Percentiles rank a stretch among this genome's conserved stretches.
These are phyloP conservation scores for Globisporangium cederbergense DNA, from an alignment of 352 stramenopile species.

Conservation along the genomic window DNA sequence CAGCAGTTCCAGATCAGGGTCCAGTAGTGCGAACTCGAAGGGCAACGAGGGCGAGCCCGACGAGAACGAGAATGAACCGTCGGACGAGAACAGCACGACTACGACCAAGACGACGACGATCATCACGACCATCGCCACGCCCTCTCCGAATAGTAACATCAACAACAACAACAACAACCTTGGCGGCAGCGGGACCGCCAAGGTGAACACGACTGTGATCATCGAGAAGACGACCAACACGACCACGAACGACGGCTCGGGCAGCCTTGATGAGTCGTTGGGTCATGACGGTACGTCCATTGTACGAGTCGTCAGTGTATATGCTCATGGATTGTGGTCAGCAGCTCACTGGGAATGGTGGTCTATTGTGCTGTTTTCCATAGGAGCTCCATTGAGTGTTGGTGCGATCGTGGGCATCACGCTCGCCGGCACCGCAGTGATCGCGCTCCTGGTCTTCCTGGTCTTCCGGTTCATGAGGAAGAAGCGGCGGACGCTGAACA, in stretches of 20 bases:
- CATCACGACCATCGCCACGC: background rate
- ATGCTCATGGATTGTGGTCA: too few relatives aligned
- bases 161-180: background rate
- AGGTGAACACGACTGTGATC: slow-evolving; percentile 3
- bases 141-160: background rate
- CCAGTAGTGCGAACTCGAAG: background rate
- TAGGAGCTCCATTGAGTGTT: background rate
- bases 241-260: background rate
- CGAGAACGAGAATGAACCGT: background rate
- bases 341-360: background rate
- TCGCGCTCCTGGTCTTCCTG: background rate
- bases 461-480: background rate
- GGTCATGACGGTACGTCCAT: background rate
- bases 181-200: background rate
- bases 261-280: background rate
- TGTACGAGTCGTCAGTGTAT: background rate
- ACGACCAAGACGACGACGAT: slow-evolving; percentile 1
- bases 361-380: background rate
- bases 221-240: background rate
- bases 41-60: background rate
- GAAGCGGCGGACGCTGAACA: background rate
- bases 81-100: background rate
- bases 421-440: background rate
- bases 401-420: background rate
- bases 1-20: background rate